Evolutionary conservation across 495 filamentous ascomycete genomes (phyloP), one percentile per base, ranked within the genome.

Genomic region (Neurospora cerealis): DNA sequence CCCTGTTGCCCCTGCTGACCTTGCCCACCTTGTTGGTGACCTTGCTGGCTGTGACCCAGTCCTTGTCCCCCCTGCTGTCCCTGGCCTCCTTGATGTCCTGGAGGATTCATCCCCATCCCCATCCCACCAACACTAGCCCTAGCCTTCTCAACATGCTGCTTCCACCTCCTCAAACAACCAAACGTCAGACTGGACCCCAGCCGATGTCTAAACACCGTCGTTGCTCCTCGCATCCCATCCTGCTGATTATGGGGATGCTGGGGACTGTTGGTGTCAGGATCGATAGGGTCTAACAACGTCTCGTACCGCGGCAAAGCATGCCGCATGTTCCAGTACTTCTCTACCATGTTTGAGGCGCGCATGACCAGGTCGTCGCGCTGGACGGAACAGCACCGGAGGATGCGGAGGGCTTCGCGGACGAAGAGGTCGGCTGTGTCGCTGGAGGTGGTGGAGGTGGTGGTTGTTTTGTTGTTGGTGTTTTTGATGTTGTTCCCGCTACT

Each of bases 101-200:
- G 54, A 10, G 15, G 28, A 36, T 66, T 66, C 54, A 66, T 66
- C 13, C 48, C 48, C 19, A 15, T 42, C 15, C 44, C 44, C n/a
- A 21, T 54, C n/a, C 48, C 48, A 60, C 15, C 28, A 17, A 66
- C 54, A 19, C 6, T 19, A 6, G 54, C 77, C 70, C 76, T 72
- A 3, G 76, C 75, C 37, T 74, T 70, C 70, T 80, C 79, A n/a
- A 80, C 71, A 46, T 84, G 79, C 69, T 66, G 76, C 74, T 83
- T 83, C 80, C 83, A 85, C 62, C 78, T 76, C 42, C 77, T 78
- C 21, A 85, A 75, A 72, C 81, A 84, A 39, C 80, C 81, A 74
- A 84, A 82, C 7, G 81, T 78, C 73, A 85, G 77, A 70, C 80
- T 82, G 5, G 82, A 82, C 34, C 80, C 78, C 11, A 84, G 78